Percentiles rank a stretch among this genome's conserved stretches.
phyloP scores from a whole-genome alignment of 371 early-diverging fungal genomes.

The Blakeslea trispora region DNA sequence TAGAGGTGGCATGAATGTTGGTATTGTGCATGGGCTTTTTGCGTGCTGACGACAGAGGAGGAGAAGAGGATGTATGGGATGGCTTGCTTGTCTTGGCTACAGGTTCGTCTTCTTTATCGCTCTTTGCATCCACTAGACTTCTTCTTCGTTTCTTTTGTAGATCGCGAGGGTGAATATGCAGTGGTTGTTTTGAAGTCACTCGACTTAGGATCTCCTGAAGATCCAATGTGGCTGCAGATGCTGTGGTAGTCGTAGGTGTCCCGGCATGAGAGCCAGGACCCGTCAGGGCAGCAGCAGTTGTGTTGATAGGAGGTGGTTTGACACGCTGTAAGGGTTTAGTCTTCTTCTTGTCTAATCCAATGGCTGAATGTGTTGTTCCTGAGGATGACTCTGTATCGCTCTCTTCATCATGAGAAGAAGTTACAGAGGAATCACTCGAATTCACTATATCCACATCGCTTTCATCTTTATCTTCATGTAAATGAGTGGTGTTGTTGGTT shows the following conservation, averaged over 20 bases:
- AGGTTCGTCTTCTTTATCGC: slow-evolving; percentile 1
- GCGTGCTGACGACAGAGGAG: neutral
- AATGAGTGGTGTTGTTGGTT: slow-evolving; percentile 4
- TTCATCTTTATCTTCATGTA: slow-evolving; percentile 15
- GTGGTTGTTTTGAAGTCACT: slow-evolving; percentile 22
- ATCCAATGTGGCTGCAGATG: slow-evolving; percentile 18
- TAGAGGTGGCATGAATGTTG: neutral
- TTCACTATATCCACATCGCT: slow-evolving; percentile 35
- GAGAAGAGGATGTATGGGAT: neutral
- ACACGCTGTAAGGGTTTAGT: no score
- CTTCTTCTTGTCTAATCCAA: neutral
- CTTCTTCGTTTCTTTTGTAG: slow-evolving; percentile 25
- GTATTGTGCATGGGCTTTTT: slow-evolving; percentile 2
- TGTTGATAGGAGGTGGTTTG: no score
- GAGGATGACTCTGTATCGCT: slow-evolving; percentile 10
- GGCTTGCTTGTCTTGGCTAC: slow-evolving; percentile 3
- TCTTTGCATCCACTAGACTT: slow-evolving; percentile 3
- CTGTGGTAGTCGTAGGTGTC: neutral
- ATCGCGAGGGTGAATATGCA: slow-evolving; percentile 26
- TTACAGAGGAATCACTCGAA: slow-evolving; percentile 17
- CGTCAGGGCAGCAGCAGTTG: no score
- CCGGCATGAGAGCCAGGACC: no score
- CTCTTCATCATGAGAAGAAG: slow-evolving; percentile 16
- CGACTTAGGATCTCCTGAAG: slow-evolving; percentile 42
- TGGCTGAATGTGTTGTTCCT: neutral